Base-by-base conservation (phyloP, 2,329 filamentous ascomycete species). In the Hypoxylon sp. region DNA sequence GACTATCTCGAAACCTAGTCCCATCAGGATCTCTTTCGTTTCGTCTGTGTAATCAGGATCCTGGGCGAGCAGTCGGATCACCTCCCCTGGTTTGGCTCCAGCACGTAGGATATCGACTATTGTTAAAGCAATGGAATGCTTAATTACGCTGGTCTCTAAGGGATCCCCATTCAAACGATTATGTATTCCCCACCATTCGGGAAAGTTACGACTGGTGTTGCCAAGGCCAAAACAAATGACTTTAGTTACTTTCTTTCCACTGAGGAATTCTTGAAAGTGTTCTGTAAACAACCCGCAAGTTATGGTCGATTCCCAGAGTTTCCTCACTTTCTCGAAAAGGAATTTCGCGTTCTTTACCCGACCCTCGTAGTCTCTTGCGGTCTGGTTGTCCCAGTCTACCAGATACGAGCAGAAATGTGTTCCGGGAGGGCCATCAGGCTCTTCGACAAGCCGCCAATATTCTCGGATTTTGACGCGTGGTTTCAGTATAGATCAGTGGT, bases 391-490 rank as follows among this genome's bases (percentile, higher is more conserved):
- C 39, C 39, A 44, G n/a, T 17, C 39, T 19, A 19, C 39, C 8
- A 19, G 6, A 44, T 44, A 44, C 3, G 39, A 44, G 39, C 39
- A 44, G n/a, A 44, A n/a, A 10, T 44, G n/a, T 17, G 17, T 44
- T 44, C 17, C 39, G 17, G 39, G 39, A 19, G n/a, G 39, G 5
- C 17, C 2, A 9, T 44, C 6, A 44, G 39, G n/a, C 4, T 39
- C 39, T 19, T 44, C 19, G n/a, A 44, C 39, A 17, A 44, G 39
- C 39, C 39, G 17, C 39, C 39, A 44, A 44, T 44, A 44, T 19
- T 19, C 39, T 9, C 19, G 39, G 39, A 44, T 19, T 3, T 44
- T 44, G n/a, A 44, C 39, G 10, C 19, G 8, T 22, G 17, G 39
- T 22, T 19, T 22, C 10, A 22, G 19, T 11, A 8, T 44, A 4